Evolutionary conservation across 192 early-diverging fungal species (phyloP), one percentile per base, ranked within the genome.

Genomic region (Phycomyces nitens): DNA sequence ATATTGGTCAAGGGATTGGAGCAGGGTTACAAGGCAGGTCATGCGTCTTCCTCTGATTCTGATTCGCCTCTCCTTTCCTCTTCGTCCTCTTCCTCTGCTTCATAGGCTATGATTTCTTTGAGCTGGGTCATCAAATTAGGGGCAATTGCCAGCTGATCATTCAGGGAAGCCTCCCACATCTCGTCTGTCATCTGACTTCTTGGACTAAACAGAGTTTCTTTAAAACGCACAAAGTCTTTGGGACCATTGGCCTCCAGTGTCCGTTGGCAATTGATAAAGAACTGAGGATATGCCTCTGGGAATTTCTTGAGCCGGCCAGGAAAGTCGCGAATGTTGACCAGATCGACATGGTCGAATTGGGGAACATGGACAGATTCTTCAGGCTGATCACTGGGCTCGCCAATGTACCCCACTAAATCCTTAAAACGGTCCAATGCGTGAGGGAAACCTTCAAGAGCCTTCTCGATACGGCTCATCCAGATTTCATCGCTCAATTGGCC

Each of bases 91-190:
- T 60, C 62, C n/a, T 74, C 53, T 16, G 60, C 41, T 56, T 77
- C 75, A 59, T 77, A 70, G 6, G 59, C 67, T 58, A 75, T 49
- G 39, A 79, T 79, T 56, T 76, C 74, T 39, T 76, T 69, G 12
- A 79, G 64, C 50, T 79, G 74, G 21, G 44, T 53, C 11, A 76
- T 12, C 14, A 76, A 22, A 26, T 65, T 62, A 18, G 70, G 70
- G 40, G 50, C 63, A 44, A 41, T 27, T 20, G 62, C 20, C 16
- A 79, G 54, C 12, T 42, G 27, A 39, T 70, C 56, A 29, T 72
- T 56, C 18, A 79, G 53, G 3, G 22, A 41, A 2, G 40, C 43
- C 57, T 79, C 71, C 77, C 77, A 79, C 40, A 53, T 57, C 58
- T 59, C 47, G 49, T 78, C 77, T 11, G 43, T 3, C 23, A 78